Percentiles rank a stretch among this genome's conserved stretches.
These are phyloP conservation scores for Ulota crispa DNA, from an alignment of 225 moss, liverwort and hornwort species.

Conservation along the genomic window DNA sequence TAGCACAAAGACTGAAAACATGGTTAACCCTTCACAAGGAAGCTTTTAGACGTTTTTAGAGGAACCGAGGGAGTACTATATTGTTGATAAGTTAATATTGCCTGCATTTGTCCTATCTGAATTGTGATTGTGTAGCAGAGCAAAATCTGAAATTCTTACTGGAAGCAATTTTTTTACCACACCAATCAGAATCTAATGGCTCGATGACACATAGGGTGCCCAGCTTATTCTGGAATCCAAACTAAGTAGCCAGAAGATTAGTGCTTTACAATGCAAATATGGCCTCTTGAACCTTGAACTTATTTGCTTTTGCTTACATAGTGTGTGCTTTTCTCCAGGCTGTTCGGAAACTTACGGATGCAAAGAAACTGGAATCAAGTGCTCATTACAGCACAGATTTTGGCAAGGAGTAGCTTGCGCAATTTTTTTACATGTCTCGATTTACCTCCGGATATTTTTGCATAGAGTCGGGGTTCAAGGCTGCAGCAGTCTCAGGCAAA, in stretches of 20 bases:
- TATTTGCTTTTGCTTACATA: background rate
- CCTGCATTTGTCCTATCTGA: background rate
- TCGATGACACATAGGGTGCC: background rate
- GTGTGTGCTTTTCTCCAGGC: slow-evolving; percentile 58
- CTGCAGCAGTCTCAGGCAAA: slow-evolving; percentile 29
- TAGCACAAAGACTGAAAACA: no score
- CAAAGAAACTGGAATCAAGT: slow-evolving; percentile 98
- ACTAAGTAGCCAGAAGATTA: background rate
- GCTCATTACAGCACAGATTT: slow-evolving; percentile 98
- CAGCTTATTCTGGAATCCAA: background rate
- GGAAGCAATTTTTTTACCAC: background rate
- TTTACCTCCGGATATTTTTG: slow-evolving; percentile 35
- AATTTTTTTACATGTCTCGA: slow-evolving; percentile 10
- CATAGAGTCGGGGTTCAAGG: slow-evolving; percentile 11
- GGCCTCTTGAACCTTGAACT: background rate
- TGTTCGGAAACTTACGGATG: slow-evolving; percentile 92
- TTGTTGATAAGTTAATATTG: background rate
- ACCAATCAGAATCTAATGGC: background rate
- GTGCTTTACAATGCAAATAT: background rate
- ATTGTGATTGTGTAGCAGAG: background rate
- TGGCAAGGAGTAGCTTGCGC: slow-evolving; percentile 74
- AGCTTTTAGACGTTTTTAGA: no score
- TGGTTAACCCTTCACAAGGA: no score
- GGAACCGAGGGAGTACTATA: no score
- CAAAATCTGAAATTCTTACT: background rate